Base-by-base conservation (phyloP, 805 yeast genomes). In the Ogataea allantospora region DNA sequence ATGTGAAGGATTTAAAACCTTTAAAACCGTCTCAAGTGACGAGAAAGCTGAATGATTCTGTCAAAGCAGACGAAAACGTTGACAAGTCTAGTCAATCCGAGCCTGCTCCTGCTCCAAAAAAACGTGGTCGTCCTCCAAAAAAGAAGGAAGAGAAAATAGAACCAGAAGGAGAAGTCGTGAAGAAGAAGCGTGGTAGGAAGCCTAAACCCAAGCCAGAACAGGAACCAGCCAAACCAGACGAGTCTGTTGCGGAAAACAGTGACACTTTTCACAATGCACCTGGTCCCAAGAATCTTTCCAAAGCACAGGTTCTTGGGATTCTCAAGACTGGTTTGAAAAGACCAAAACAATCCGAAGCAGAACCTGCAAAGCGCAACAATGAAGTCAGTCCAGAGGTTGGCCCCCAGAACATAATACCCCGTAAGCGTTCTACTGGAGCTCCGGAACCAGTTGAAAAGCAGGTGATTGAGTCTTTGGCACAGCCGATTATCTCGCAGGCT, bases 351-450 rank as follows among this genome's bases (percentile, higher is more conserved):
- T 28, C 13, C 17, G 48, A 48, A n/a, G 40, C 43, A 54, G 48
- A 48, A n/a, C 40, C 43, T 54, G 60, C 60, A 4, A 29, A 36
- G 12, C 50, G 61, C 30, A 50, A 40, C 13, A 42, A 35, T 18
- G 62, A 57, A 30, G 44, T 56, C 14, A 48, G 50, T 24, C 46
- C 61, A 10, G 60, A 55, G 16, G 47, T 58, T 11, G 47, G 46
- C 11, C 25, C 38, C 7, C 41, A 49, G 2, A 49, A 55, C 33
- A 58, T 58, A 17, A 35, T 53, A 2, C 39, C 35, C 11, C 44
- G 53, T 30, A 44, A 47, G 35, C 33, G 48, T 9, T 33, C 38
- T 6, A 22, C 27, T 27, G 33, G 28, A 11, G 37, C 26, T 14
- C 18, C 21, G 2, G 32, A 27, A 14, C 30, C 21, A 17, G n/a